Evolutionary conservation across 306 rosid genomes (phyloP).

Genomic region (Medicago lupulina): DNA sequence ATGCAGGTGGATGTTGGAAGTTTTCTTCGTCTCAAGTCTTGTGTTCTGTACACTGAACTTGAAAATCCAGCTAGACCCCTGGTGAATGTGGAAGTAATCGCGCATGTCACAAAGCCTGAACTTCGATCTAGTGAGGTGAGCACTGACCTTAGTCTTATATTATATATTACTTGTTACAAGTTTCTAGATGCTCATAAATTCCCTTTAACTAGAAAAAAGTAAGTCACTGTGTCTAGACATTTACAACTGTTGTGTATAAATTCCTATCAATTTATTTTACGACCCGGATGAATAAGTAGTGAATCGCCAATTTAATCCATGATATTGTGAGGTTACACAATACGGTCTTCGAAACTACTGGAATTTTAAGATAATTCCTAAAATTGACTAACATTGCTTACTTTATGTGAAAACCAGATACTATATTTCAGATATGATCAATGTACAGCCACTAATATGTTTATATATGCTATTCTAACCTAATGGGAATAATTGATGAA

Average conservation of each 20-base stretch:
- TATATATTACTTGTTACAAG: no score
- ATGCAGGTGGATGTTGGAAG: conserved; percentile 92
- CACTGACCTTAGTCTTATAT: conserved; percentile 7
- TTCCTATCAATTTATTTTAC: conserved; percentile 3
- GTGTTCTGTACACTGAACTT: conserved; percentile 81
- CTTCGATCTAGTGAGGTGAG: conserved; percentile 80
- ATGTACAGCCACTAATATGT: no score
- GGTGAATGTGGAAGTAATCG: conserved; percentile 81
- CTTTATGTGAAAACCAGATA: no score
- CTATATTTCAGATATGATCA: no score
- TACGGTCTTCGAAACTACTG: neutral
- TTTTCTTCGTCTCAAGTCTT: conserved; percentile 82
- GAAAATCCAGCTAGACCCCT: conserved; percentile 61
- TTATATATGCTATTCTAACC: no score
- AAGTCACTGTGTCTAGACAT: neutral
- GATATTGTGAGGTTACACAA: neutral
- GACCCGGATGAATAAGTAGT: neutral
- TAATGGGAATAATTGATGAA: no score
- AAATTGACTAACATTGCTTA: neutral
- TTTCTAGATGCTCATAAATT: conserved; percentile 2
- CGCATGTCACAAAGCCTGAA: conserved; percentile 90
- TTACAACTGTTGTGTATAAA: no score
- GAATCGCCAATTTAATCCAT: neutral
- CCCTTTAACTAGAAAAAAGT: neutral
- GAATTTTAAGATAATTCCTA: neutral